Evolutionary conservation across 192 early-diverging fungal genomes (phyloP).

Genomic region (Spizellomyces sp.): DNA sequence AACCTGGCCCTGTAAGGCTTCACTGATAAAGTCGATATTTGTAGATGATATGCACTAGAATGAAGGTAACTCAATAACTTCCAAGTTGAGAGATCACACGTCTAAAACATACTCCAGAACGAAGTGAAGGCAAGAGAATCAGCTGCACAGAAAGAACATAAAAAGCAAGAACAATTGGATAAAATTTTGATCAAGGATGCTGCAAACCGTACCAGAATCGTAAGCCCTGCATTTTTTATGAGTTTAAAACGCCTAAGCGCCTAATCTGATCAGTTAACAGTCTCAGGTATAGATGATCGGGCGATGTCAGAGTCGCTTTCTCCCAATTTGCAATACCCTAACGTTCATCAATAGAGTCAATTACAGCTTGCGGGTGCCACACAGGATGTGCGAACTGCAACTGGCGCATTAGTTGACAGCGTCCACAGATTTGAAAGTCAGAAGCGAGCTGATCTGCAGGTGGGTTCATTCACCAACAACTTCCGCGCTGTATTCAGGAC

Average conservation of each 20-base stretch:
- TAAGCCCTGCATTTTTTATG: conserved; percentile 8
- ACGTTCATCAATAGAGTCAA: conserved; percentile 25
- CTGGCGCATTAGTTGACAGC: conserved; percentile 30
- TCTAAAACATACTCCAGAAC: conserved; percentile 3
- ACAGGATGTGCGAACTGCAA: conserved; percentile 29
- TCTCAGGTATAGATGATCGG: background rate
- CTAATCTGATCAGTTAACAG: background rate
- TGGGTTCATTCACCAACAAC: background rate
- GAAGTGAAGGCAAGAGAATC: conserved; percentile 32
- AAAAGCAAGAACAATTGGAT: conserved; percentile 35
- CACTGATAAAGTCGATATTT: background rate
- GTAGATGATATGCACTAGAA: conserved; percentile 18
- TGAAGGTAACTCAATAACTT: conserved; percentile 12
- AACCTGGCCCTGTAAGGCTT: background rate
- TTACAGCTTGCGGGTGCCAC: conserved; percentile 40
- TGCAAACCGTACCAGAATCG: conserved; percentile 37
- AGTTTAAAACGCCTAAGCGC: background rate
- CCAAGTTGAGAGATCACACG: background rate
- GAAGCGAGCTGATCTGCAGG: conserved; percentile 35
- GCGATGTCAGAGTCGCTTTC: too few species aligned
- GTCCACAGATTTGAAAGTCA: conserved; percentile 34
- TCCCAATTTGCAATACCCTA: too few species aligned
- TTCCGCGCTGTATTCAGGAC: background rate
- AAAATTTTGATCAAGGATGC: conserved; percentile 37
- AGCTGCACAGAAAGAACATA: conserved; percentile 37